Evolutionary conservation across 768 basidiomycete genomes (phyloP).

Genomic region (Trametes punicea): DNA sequence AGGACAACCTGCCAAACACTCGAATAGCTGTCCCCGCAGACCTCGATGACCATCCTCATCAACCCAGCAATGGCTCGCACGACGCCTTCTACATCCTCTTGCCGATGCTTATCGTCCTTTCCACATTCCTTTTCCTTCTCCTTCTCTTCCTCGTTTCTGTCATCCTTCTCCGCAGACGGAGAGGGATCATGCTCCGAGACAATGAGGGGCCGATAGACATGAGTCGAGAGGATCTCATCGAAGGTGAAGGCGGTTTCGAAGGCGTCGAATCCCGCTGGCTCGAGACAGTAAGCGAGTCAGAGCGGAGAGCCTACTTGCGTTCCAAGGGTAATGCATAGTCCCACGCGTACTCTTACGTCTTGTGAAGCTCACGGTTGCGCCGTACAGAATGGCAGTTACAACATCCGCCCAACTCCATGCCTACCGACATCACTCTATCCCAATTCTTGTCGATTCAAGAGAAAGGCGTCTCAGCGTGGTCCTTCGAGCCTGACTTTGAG

Average conservation of each 20-base stretch:
- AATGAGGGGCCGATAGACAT: conserved; percentile 91
- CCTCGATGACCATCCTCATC: conserved; percentile 14
- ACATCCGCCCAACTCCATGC: conserved; percentile 93
- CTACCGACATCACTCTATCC: conserved; percentile 96
- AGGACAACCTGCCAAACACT: conserved; percentile 5
- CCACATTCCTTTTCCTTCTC: conserved; percentile 89
- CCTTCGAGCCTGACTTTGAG: conserved; percentile 98
- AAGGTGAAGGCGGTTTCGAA: conserved; percentile 91
- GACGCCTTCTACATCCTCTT: conserved; percentile 85
- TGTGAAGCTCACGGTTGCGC: conserved; percentile 1
- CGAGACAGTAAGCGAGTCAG: conserved; percentile 68
- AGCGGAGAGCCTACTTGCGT: conserved; percentile 68
- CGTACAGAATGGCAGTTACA: conserved; percentile 71
- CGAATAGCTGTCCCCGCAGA: background rate
- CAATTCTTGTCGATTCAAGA: conserved; percentile 99
- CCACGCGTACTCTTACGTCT: background rate
- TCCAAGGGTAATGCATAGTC: conserved; percentile 68
- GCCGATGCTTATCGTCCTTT: conserved; percentile 90
- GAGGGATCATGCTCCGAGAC: conserved; percentile 79
- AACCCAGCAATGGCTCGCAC: conserved; percentile 29
- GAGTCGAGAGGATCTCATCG: conserved; percentile 84
- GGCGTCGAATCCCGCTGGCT: conserved; percentile 93
- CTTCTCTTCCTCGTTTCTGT: conserved; percentile 89
- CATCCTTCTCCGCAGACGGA: conserved; percentile 73
- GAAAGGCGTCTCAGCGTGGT: conserved; percentile 99